Conservation (phyloP, 768 basidiomycete genomes). For the Gymnopilus junonius region DNA sequence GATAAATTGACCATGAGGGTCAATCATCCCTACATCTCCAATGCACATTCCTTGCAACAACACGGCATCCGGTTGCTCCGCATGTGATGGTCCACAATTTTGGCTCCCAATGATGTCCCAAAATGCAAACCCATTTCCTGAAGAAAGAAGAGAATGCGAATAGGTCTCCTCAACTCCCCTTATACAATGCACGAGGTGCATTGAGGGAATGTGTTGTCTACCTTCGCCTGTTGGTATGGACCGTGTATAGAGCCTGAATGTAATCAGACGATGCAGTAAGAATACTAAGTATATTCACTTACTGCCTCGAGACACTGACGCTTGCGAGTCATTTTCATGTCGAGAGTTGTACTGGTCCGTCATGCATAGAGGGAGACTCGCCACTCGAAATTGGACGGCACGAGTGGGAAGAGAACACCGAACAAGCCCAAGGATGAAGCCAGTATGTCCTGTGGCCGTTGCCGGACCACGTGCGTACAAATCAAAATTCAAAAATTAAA, state of each 20-base stretch:
- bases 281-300: not conserved
- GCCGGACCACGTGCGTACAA: too few species aligned
- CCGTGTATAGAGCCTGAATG: constrained; percentile 2
- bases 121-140: not conserved
- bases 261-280: not conserved
- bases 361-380: not conserved
- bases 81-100: not conserved
- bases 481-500: too few species aligned
- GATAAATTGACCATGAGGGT: constrained; percentile 9
- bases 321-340: not conserved
- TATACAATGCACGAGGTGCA: not conserved
- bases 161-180: not conserved
- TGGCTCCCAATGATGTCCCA: not conserved
- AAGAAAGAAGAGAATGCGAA: not conserved
- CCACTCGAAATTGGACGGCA: not conserved
- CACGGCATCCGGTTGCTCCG: not conserved
- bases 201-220: not conserved
- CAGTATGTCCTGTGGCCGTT: not conserved
- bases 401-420: not conserved
- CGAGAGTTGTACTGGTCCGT: not conserved
- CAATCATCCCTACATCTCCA: constrained; percentile 11
- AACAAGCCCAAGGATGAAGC: too few species aligned
- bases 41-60: not conserved
- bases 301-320: not conserved
- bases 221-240: not conserved